Base-by-base conservation (phyloP, 1,139 yeast genomes). In the Pneumocystis sp. region DNA sequence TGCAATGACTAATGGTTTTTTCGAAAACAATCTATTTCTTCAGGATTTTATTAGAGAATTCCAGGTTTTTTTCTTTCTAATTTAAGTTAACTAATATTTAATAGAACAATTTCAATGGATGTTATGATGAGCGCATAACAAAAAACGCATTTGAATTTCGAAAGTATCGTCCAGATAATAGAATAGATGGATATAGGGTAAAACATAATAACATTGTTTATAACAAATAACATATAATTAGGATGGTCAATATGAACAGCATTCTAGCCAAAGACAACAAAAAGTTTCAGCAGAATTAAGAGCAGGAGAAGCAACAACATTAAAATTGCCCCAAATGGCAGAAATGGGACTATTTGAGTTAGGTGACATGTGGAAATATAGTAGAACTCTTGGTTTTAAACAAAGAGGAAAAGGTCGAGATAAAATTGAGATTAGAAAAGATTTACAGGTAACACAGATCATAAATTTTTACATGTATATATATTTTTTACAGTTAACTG, bases 301-400 rank as follows among this genome's bases (percentile, higher is more conserved):
- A 59, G 61, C 61, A 29, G 61, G 61, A 39, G 61, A 59, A 17
- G 45, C 44, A 31, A 42, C 45, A 21, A 39, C 44, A 21, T 15
- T 59, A 21, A 39, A 42, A 25, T 21, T 59, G 17, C 45, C 61
- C n/a, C 61, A 59, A 31, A 59, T 59, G 61, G 44, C 45, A 15
- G 61, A 59, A 17, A 39, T 39, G 44, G 61, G 61, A 3, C n/a
- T 39, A 25, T 42, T 59, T 42, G 45, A 25, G 29, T 39, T 59
- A 39, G 61, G 61, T 3, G 61, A 59, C 31, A 59, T 59, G 10
- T 59, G 61, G 61, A 59, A 39, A 39, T 59, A 59, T 59, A 59
- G 45, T 17, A 19, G 61, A 15, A 42, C 45, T 39, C 45, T 59
- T 59, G 61, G 45, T 42, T 59, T 42, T 59, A 42, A 59, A 59